Base-by-base conservation (phyloP, 148 eudicot species). In the Chenopodium formosanum region DNA sequence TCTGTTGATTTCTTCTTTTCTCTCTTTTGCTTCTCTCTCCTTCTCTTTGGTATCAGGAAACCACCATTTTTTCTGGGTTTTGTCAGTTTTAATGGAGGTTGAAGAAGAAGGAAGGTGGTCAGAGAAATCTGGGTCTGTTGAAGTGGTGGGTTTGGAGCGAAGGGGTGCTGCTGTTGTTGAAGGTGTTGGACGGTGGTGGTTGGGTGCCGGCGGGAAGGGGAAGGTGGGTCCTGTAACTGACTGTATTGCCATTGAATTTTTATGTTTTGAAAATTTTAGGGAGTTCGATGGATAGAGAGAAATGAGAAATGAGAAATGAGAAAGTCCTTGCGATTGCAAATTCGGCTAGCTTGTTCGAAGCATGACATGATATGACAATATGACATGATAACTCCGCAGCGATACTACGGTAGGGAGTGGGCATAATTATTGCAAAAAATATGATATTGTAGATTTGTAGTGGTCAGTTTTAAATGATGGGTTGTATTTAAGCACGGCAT, bases 1-100 rank as follows among this genome's bases (percentile, higher is more conserved):
- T 48, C 82, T 76, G 85, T 93, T 95, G 19, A 87, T 85, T 29
- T 74, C 88, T 78, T 87, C 93, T 78, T 90, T 92, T 72, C 93
- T 90, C 88, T 90, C 91, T 77, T 60, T 86, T 25, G 75, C 84
- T 76, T 87, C 93, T 76, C 74, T 84, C 84, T 86, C 87, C 77
- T 87, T 84, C 72, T 84, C 82, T 85, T 84, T 84, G 47, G 34
- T 9, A 14, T 29, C 62, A 46, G 77, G 58, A 74, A 46, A 25
- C 11, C 50, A 34, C 73, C 79, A 62, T 47, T 31, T 65, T 78
- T 48, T 71, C 84, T 70, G 87, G 73, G 23, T 14, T 16, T 52
- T 52, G 56, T 52, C 17, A 2, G 74, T 23, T 77, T 75, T 53
- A 2, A 77, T 70, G 13, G 87, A 81, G 27, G 76, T 76, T 44